These are phyloP conservation scores for Phialophora expanda DNA, from an alignment of 2,329 filamentous ascomycete genomes.

Conservation along the genomic window DNA sequence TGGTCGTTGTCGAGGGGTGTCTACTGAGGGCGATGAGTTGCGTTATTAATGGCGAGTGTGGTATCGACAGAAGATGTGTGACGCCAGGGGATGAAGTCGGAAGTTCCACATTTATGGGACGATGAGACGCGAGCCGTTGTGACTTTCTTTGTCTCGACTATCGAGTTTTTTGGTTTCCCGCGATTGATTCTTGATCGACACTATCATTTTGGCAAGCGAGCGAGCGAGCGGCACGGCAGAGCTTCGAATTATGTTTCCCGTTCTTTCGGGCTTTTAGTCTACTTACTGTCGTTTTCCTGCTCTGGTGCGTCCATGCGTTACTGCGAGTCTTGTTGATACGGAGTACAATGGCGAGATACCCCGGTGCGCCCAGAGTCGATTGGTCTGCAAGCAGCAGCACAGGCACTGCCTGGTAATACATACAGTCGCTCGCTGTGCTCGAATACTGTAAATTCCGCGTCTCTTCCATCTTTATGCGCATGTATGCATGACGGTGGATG, in stretches of 20 bases:
- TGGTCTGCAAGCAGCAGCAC: neutral
- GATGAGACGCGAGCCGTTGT: neutral
- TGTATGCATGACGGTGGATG: neutral
- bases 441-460: neutral
- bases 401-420: too few relatives aligned
- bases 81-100: neutral
- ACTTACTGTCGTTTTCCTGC: too few relatives aligned
- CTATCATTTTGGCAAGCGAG: conserved; percentile 9
- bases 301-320: too few relatives aligned
- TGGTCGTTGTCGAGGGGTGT: conserved; percentile 9
- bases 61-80: neutral
- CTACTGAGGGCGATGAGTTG: neutral
- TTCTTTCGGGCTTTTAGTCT: neutral
- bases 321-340: neutral
- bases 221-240: neutral
- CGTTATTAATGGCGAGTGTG: neutral
- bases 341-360: neutral
- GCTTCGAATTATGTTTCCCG: neutral
- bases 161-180: conserved; percentile 2
- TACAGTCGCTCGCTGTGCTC: neutral
- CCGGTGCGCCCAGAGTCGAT: neutral
- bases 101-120: neutral
- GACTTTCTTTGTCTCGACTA: neutral
- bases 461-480: neutral
- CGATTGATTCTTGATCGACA: conserved; percentile 2